Conservation (phyloP, 2,329 filamentous ascomycete genomes). For the Pseudonectria buxi region DNA sequence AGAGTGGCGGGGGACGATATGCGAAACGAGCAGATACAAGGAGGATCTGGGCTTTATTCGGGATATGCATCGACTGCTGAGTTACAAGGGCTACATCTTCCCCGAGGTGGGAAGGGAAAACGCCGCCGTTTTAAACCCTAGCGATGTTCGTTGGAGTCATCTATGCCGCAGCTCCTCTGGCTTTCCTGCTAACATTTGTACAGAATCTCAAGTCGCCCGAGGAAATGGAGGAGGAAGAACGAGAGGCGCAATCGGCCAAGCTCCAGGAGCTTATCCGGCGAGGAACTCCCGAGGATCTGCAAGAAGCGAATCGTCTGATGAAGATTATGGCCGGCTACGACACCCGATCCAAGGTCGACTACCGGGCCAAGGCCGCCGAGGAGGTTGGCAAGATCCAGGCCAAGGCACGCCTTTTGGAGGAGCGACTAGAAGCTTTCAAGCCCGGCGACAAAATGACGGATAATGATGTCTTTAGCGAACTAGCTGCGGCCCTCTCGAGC, state of each 20-base stretch:
- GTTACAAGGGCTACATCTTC: conserved; percentile 96
- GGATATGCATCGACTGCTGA: conserved; percentile 93
- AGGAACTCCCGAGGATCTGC: conserved; percentile 84
- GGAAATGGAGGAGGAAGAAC: conserved; percentile 97
- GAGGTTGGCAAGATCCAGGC: conserved; percentile 93
- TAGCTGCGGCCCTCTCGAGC: conserved; percentile 80
- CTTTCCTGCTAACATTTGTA: conserved; percentile 7
- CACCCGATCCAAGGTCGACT: conserved; percentile 92
- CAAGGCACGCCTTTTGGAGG: conserved; percentile 86
- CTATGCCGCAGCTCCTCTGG: conserved; percentile 32
- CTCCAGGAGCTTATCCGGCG: conserved; percentile 92
- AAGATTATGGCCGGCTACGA: conserved; percentile 99
- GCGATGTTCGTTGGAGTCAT: conserved; percentile 63
- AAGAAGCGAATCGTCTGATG: conserved; percentile 96
- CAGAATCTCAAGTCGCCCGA: conserved; percentile 93
- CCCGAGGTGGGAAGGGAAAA: conserved; percentile 89
- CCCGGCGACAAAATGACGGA: conserved; percentile 71
- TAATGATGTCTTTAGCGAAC: conserved; percentile 68
- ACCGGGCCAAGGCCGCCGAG: conserved; percentile 93
- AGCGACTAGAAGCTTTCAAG: conserved; percentile 80
- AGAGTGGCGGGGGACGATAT: conserved; percentile 97
- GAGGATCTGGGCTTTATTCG: conserved; percentile 93
- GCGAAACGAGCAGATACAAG: conserved; percentile 95
- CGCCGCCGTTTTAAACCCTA: conserved; percentile 92
- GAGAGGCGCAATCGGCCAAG: conserved; percentile 93